A percentile compares a stretch with the other conserved stretches of the same genome.
Conservation (phyloP, 306 rosid species). For the Nissolia schottii region DNA sequence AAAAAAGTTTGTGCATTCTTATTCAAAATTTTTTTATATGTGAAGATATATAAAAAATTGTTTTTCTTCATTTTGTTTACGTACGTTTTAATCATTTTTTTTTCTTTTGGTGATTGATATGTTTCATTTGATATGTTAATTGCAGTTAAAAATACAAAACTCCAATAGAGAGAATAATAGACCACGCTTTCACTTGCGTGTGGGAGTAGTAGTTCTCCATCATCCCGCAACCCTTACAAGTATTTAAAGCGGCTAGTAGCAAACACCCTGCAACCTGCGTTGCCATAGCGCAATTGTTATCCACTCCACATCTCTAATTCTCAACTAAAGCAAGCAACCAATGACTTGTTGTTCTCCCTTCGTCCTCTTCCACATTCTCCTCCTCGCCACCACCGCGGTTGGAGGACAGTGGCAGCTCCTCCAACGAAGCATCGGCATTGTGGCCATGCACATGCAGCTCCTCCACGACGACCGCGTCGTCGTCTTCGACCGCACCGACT, state of each 20-base stretch:
- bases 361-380: background rate
- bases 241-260: constrained; percentile 20
- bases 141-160: too few relatives aligned
- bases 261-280: background rate
- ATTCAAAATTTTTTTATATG: too few relatives aligned
- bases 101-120: too few relatives aligned
- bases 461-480: constrained; percentile 65
- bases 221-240: background rate
- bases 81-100: too few relatives aligned
- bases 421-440: constrained; percentile 60
- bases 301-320: background rate
- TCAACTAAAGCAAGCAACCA: background rate
- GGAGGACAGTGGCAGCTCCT: constrained; percentile 52
- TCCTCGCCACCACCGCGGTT: background rate
- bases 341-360: background rate
- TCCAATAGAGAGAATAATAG: background rate
- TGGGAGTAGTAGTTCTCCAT: background rate
- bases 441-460: constrained; percentile 97
- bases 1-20: too few relatives aligned
- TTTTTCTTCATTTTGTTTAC: too few relatives aligned
- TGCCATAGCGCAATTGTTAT: background rate
- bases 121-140: too few relatives aligned
- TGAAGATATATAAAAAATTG: too few relatives aligned
- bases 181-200: constrained; percentile 24
- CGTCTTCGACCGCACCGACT: constrained; percentile 78